Evolutionary conservation across 257 asterid species (phyloP).

Genomic region (Solanum chilense): DNA sequence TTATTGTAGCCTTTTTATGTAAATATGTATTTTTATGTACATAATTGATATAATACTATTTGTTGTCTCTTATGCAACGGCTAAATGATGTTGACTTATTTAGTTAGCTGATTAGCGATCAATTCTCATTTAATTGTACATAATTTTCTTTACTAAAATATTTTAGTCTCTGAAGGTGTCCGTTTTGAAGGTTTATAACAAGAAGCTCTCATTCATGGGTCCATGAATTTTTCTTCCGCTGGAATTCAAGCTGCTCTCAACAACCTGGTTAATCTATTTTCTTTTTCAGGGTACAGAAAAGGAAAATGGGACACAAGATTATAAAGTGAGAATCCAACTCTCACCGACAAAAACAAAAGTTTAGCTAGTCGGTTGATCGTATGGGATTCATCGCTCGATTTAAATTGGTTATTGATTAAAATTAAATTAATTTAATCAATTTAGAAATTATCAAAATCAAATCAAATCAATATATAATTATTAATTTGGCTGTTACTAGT

Average conservation of each 20-base stretch:
- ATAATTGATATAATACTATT: too few relatives aligned
- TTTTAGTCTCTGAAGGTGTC: constrained; percentile 3
- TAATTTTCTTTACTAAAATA: not conserved
- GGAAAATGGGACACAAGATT: too few relatives aligned
- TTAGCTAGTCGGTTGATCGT: not conserved
- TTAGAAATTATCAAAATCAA: too few relatives aligned
- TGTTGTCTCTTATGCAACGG: not conserved
- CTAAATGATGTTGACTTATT: not conserved
- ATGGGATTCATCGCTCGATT: too few relatives aligned
- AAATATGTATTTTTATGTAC: not conserved
- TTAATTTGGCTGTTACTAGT: too few relatives aligned
- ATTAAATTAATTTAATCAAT: too few relatives aligned
- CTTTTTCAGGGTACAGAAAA: too few relatives aligned
- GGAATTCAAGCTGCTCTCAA: constrained; percentile 51
- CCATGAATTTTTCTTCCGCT: constrained; percentile 5
- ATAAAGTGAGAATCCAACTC: not conserved
- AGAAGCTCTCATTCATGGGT: constrained; percentile 31
- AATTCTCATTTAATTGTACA: not conserved
- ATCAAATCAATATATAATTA: too few relatives aligned
- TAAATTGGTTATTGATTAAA: too few relatives aligned
- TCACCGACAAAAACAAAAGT: too few relatives aligned
- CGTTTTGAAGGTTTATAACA: constrained; percentile 27
- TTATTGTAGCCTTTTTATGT: too few relatives aligned
- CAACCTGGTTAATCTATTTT: constrained; percentile 27
- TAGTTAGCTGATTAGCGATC: not conserved